Percentiles rank a stretch among this genome's conserved stretches.
Conservation (phyloP, 192 early-diverging fungal species). For the Glomus cerebriforme region DNA sequence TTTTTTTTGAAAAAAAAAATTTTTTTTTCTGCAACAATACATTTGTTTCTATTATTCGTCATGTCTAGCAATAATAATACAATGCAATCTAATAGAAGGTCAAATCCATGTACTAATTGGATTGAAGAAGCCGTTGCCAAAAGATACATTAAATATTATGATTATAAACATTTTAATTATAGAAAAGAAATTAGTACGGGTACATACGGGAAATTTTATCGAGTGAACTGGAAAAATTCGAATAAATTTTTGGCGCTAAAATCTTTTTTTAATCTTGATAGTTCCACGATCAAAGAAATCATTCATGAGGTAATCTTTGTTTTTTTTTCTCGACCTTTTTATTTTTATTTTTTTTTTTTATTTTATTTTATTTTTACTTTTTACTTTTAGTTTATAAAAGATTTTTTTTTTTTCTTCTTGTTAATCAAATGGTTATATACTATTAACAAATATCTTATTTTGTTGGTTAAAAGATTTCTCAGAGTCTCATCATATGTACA, state of each 20-base stretch:
- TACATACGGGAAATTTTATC: background rate
- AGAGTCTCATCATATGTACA: too few species aligned
- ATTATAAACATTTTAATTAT: background rate
- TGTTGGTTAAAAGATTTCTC: too few species aligned
- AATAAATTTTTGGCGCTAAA: background rate
- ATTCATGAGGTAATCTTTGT: background rate
- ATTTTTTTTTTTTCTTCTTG: too few species aligned
- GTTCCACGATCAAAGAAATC: background rate
- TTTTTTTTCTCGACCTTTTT: too few species aligned
- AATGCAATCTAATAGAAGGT: background rate
- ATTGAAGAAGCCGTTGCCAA: background rate
- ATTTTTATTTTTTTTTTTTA: too few species aligned
- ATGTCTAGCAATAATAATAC: background rate
- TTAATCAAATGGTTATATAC: too few species aligned
- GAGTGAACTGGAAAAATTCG: background rate
- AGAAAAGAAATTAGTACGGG: background rate
- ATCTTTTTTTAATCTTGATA: background rate
- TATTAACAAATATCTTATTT: too few species aligned
- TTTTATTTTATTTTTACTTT: too few species aligned
- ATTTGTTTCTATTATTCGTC: background rate
- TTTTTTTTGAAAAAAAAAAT: too few species aligned
- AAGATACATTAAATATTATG: background rate
- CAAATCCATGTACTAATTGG: background rate
- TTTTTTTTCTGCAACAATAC: too few species aligned
- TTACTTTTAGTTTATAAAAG: too few species aligned